Base-by-base conservation (phyloP, 192 early-diverging fungal genomes). In the Podila minutissima region DNA sequence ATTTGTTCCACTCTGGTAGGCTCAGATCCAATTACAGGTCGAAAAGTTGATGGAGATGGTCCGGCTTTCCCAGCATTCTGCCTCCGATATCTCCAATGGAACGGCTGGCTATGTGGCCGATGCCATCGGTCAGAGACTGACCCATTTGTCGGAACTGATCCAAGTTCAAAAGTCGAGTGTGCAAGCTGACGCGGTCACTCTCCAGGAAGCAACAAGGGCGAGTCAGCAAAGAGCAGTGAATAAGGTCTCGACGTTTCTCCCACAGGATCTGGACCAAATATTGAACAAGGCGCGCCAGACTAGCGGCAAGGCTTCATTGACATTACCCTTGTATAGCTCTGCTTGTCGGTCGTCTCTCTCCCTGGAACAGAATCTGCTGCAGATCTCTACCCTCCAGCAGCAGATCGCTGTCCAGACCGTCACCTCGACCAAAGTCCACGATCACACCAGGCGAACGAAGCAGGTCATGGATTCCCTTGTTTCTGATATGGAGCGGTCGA, bases 81-180 rank as follows among this genome's bases (percentile, higher is more conserved):
- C 62, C 17, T 64, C 69, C 53, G 38, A 29, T 11, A 55, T 63
- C 2, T 69, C 64, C 9, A 15, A 22, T n/a, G 29, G 26, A 15
- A 61, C 59, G 10, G 38, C 67, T 1, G 29, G 35, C 11, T 67
- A 70, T 7, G 68, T 70, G 4, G 35, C 37, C 4, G 55, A 35
- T n/a, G 61, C 64, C 5, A 35, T 78, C 33, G 57, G 46, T 38
- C 31, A 71, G 11, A 63, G 59, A 2, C 53, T 78, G 6, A 5
- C 50, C 26, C 61, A 67, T 10, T 69, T 78, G 13, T 71, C 75
- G 1, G 20, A 51, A 1, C 28, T 71, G 8, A 59, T 35, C 8
- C 31, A 63, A 13, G 20, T 53, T 22, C 58, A 48, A 19, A 59
- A 13, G 7, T 62, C 65, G 11, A 71, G 64, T 26, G 22, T 62